Conservation (phyloP, 192 early-diverging fungal genomes). For the Fimicolochytrium jonesii region DNA sequence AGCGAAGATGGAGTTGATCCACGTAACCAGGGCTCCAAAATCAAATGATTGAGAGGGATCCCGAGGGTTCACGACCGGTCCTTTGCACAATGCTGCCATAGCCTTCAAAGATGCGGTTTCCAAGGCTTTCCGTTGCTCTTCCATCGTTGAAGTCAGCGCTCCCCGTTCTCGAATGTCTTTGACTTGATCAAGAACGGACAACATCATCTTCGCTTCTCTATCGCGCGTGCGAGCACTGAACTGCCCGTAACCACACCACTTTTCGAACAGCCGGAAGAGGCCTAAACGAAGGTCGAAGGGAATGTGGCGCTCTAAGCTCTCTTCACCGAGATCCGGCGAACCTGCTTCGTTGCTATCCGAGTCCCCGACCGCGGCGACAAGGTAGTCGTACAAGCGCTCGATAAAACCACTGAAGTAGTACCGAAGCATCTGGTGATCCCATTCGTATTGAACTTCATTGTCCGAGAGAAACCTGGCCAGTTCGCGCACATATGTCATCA, state of each 20-base stretch:
- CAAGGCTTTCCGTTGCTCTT: constrained; percentile 71
- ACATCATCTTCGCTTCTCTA: constrained; percentile 65
- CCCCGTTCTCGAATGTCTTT: constrained; percentile 69
- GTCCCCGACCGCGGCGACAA: constrained; percentile 26
- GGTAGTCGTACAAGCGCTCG: constrained; percentile 74
- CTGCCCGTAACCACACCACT: constrained; percentile 87
- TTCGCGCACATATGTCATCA: constrained; percentile 61
- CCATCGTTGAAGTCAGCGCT: constrained; percentile 58
- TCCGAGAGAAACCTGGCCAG: constrained; percentile 61
- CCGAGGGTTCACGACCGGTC: constrained; percentile 34
- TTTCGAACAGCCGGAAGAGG: constrained; percentile 82
- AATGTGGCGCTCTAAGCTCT: constrained; percentile 37
- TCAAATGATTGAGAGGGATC: constrained; percentile 32
- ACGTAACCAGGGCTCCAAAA: constrained; percentile 30
- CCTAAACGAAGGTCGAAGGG: constrained; percentile 72
- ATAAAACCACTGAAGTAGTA: constrained; percentile 88
- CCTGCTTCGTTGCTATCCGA: neutral
- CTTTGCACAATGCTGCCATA: constrained; percentile 80
- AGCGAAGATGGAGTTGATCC: constrained; percentile 42
- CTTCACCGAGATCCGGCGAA: neutral
- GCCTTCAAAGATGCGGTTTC: constrained; percentile 77
- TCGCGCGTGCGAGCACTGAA: constrained; percentile 53
- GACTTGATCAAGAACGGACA: constrained; percentile 59
- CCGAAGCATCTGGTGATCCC: constrained; percentile 83
- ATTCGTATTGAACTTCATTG: constrained; percentile 70